A percentile compares a stretch with the other conserved stretches of the same genome.
Conservation (phyloP, 2,329 filamentous ascomycete species). For the Leptographium procerum region DNA sequence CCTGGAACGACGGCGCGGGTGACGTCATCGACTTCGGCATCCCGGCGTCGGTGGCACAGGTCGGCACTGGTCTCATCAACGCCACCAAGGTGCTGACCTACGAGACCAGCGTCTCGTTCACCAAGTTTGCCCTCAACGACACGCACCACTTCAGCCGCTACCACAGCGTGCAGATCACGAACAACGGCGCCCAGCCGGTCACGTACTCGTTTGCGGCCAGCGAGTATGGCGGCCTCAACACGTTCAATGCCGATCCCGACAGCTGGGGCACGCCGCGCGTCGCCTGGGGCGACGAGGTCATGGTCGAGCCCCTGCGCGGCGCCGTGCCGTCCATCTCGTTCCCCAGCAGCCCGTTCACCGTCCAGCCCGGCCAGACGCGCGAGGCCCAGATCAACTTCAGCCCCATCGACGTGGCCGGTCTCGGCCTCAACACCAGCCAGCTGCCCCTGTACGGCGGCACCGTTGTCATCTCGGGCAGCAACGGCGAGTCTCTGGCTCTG, state of each 20-base stretch:
- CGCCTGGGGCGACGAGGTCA: constrained; percentile 3
- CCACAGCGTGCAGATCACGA: constrained; percentile 22
- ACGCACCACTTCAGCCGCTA: constrained; percentile 25
- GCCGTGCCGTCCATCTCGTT: neutral
- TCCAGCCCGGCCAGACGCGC: constrained; percentile 16
- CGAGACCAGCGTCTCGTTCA: constrained; percentile 23
- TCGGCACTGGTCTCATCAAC: constrained; percentile 29
- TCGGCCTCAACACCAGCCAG: constrained; percentile 12
- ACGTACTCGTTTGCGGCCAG: constrained; percentile 22
- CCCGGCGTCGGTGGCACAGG: constrained; percentile 21
- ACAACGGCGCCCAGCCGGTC: constrained; percentile 22
- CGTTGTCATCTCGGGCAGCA: constrained; percentile 19
- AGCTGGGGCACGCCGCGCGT: constrained; percentile 4
- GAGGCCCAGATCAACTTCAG: constrained; percentile 16
- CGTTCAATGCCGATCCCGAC: constrained; percentile 6
- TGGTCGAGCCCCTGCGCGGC: constrained; percentile 9
- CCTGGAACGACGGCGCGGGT: constrained; percentile 15
- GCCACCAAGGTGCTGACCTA: constrained; percentile 29
- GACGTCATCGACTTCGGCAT: constrained; percentile 16
- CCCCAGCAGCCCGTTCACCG: constrained; percentile 11
- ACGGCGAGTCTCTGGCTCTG: constrained; percentile 21
- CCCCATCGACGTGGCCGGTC: constrained; percentile 10
- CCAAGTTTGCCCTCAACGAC: constrained; percentile 32
- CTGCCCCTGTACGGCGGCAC: constrained; percentile 21
- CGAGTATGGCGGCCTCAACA: constrained; percentile 25